Percentiles rank a stretch among this genome's conserved stretches.
These are phyloP conservation scores for Ophiostoma quercus DNA, from an alignment of 2,329 filamentous ascomycete species.

Conservation along the genomic window DNA sequence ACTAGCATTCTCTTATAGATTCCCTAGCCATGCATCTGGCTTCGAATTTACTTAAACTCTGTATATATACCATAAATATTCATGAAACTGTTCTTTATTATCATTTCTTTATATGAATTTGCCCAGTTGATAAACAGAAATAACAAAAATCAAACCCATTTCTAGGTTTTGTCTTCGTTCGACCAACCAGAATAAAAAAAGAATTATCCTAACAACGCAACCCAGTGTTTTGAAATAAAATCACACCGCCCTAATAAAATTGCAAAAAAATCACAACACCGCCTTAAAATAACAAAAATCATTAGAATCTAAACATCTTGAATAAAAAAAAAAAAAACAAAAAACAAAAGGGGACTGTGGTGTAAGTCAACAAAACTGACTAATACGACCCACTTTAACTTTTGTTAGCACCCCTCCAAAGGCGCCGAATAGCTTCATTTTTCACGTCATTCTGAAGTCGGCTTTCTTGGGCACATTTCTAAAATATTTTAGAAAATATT, in stretches of 20 bases:
- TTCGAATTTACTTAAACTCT: neutral
- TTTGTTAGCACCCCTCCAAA: neutral
- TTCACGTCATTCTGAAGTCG: conserved; percentile 1
- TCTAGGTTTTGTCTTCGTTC: too few species aligned
- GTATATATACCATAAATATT: neutral
- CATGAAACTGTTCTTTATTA: neutral
- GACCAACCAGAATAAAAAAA: too few species aligned
- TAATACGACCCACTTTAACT: conserved; percentile 11
- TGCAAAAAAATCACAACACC: too few species aligned
- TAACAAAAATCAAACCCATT: too few species aligned
- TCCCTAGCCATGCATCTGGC: neutral
- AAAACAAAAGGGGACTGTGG: neutral
- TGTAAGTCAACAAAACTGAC: conserved; percentile 6
- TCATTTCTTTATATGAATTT: neutral
- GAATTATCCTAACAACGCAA: too few species aligned
- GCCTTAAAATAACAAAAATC: too few species aligned
- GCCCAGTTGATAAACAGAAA: too few species aligned
- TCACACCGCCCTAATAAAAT: too few species aligned
- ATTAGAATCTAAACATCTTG: neutral
- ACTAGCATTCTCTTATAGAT: neutral
- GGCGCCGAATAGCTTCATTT: conserved; percentile 16
- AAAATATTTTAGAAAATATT: neutral
- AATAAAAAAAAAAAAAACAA: neutral
- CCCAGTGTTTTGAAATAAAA: too few species aligned
- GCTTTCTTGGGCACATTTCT: neutral